These are phyloP conservation scores for Cystofilobasidium capitatum DNA, from an alignment of 768 basidiomycete species.

Conservation along the genomic window DNA sequence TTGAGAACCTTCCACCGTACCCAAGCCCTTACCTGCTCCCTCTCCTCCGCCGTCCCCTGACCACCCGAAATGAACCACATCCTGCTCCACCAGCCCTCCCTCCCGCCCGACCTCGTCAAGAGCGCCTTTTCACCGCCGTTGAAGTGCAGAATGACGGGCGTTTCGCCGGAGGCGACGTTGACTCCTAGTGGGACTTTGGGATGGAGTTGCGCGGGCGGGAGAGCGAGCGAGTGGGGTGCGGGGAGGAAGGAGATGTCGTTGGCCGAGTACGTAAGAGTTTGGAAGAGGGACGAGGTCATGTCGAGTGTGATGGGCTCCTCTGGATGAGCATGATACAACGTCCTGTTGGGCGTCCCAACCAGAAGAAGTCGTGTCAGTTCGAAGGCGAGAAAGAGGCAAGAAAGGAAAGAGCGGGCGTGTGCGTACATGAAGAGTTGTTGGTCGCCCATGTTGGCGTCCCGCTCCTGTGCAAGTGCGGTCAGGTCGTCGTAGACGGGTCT, in stretches of 20 bases:
- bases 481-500: background rate
- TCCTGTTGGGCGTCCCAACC: background rate
- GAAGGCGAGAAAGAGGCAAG: background rate
- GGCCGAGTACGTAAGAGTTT: slow-evolving; percentile 1
- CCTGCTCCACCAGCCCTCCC: background rate
- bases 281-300: slow-evolving; percentile 4
- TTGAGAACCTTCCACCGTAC: background rate
- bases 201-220: background rate
- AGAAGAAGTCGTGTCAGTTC: background rate
- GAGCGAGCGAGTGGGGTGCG: background rate
- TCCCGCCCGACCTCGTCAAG: background rate
- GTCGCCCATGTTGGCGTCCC: slow-evolving; percentile 2
- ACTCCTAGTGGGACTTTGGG: background rate
- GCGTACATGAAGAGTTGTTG: slow-evolving; percentile 11
- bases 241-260: background rate
- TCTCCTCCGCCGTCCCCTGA: background rate
- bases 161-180: background rate
- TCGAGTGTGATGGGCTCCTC: background rate
- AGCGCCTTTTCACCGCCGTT: background rate
- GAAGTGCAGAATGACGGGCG: background rate
- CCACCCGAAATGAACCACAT: background rate
- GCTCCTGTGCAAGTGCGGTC: background rate
- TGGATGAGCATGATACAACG: background rate
- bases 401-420: background rate
- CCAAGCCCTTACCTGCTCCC: background rate